Percentiles rank a stretch among this genome's conserved stretches.
Conservation (phyloP, 345 rosid genomes). For the Punica granatum region DNA sequence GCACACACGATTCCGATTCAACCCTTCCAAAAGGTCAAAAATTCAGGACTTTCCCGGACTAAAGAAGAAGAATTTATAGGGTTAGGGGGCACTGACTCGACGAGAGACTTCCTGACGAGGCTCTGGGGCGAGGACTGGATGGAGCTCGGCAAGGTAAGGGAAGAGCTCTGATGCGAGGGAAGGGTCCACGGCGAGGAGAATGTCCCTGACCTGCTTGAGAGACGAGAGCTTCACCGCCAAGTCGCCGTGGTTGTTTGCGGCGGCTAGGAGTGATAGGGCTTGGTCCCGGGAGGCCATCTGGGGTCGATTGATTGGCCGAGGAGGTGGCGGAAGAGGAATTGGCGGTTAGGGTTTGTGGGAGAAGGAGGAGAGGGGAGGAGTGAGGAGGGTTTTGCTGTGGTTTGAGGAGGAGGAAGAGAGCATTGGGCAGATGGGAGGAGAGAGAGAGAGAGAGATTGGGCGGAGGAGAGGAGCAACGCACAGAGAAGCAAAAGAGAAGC, state of each 20-base stretch:
- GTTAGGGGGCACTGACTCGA: slow-evolving; percentile 54
- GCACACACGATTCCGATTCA: neutral
- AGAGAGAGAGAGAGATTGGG: neutral
- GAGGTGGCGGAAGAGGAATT: neutral
- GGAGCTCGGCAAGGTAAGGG: slow-evolving; percentile 68
- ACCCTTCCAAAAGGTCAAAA: neutral
- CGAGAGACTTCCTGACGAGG: slow-evolving; percentile 65
- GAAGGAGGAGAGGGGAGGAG: slow-evolving; percentile 6
- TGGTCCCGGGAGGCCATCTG: slow-evolving; percentile 44
- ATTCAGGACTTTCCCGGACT: neutral
- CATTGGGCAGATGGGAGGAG: neutral
- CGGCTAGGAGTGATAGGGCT: slow-evolving; percentile 71
- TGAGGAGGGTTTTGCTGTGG: neutral
- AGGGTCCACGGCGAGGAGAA: slow-evolving; percentile 55
- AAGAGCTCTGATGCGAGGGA: slow-evolving; percentile 68
- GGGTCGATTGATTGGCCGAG: neutral
- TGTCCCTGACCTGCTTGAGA: slow-evolving; percentile 66
- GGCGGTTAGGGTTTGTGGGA: neutral
- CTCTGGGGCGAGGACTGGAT: slow-evolving; percentile 65
- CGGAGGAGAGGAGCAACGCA: no score
- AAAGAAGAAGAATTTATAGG: neutral
- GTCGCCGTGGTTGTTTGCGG: slow-evolving; percentile 73
- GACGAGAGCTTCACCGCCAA: slow-evolving; percentile 89
- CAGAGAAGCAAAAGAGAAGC: neutral
- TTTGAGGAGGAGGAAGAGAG: neutral